Base-by-base conservation (phyloP, 2,329 filamentous ascomycete species). In the Penicillium sp. region DNA sequence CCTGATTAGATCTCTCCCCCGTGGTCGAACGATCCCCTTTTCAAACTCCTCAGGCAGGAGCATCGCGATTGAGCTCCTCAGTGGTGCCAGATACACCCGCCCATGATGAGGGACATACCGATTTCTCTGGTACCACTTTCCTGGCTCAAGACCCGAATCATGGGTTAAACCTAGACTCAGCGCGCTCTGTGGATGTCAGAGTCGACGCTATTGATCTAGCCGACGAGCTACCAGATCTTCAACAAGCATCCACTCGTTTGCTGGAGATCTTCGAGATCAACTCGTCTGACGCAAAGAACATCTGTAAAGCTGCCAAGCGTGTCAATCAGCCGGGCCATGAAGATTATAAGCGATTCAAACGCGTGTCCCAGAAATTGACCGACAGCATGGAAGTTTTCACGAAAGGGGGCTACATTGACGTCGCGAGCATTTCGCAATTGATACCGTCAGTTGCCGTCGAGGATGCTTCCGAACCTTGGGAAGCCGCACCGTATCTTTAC, bases 211-310 rank as follows among this genome's bases (percentile, higher is more conserved):
- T 66, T 6, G 57, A 66, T 36, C 66, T 73, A 56, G 53, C 69
- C 4, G 69, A 74, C 42, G 58, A 59, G 9, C 61, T 75, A 5
- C 66, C 66, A 18, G 65, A 69, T 26, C 59, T 75, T 4, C 64
- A 68, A 24, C 48, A 59, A 35, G 55, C 60, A 4, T 62, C 71
- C 6, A 51, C 53, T 9, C 53, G 57, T n/a, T 55, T 74, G 2
- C 50, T 75, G 24, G 59, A 68, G 9, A 60, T 71, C 4, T 60
- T 74, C 7, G 58, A 66, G 5, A 65, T 67, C 6, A 47, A 46
- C 8, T 54, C 61, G 2, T 50, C 55, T 1, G 56, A 65, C 33
- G 54, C 58, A 0, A 55, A 62, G 4, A 53, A 45, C 26, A 61
- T 70, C 29, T 49, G 61, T 13, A 55, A 60, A 3, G 58, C 60